These are phyloP conservation scores for Medicago ruthenica DNA, from an alignment of 306 rosid species.

Conservation along the genomic window DNA sequence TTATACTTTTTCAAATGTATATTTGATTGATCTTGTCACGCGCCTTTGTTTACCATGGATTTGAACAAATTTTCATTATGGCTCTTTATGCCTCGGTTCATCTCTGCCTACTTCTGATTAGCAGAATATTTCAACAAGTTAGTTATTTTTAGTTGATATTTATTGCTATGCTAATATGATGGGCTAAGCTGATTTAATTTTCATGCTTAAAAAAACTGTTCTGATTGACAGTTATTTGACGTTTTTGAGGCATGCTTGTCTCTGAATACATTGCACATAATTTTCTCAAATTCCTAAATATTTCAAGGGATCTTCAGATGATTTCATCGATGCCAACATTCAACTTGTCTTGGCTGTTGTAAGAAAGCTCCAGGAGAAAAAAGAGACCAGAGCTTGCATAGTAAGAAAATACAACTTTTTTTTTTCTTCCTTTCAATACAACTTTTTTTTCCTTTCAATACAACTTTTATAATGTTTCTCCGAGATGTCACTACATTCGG, in stretches of 20 bases:
- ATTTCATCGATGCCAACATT: constrained; percentile 93
- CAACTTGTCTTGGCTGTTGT: constrained; percentile 91
- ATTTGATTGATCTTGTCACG: neutral
- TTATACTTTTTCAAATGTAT: constrained; percentile 8
- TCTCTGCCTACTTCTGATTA: neutral
- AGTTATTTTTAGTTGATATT: constrained; percentile 14
- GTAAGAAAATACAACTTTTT: constrained; percentile 58
- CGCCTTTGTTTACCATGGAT: neutral
- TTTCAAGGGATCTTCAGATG: constrained; percentile 99
- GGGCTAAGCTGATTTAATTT: constrained; percentile 35
- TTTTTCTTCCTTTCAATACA: constrained; percentile 35
- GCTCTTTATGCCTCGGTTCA: constrained; percentile 16
- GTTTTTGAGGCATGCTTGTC: constrained; percentile 48
- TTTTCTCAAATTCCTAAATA: constrained; percentile 85
- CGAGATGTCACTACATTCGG: constrained; percentile 30
- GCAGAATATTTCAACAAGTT: constrained; percentile 9
- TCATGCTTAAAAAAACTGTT: constrained; percentile 44
- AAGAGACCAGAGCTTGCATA: constrained; percentile 73
- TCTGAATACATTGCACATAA: constrained; percentile 58
- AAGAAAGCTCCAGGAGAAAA: constrained; percentile 75
- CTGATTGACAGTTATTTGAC: constrained; percentile 45
- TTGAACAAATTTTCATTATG: neutral
- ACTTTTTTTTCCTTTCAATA: constrained; percentile 20
- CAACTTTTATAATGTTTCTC: neutral
- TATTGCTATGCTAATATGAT: neutral